Base-by-base conservation (phyloP, 345 rosid genomes). In the Fremontodendron californicum region DNA sequence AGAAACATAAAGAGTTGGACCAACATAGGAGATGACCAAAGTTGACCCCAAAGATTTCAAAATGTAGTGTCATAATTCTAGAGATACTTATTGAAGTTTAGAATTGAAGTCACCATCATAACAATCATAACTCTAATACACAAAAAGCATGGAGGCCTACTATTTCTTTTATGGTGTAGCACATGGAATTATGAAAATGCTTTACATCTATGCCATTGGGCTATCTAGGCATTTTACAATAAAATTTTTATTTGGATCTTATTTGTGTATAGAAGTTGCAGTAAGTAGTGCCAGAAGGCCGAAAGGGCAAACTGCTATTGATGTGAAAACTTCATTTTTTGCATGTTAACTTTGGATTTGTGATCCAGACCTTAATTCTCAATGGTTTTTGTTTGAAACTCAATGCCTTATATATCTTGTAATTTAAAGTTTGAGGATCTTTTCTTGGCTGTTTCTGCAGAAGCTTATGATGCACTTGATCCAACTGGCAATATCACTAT, bases 381-480 rank as follows among this genome's bases (percentile, higher is more conserved):
- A 61, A 43, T 43, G 49, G 52, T 25, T n/a, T 68, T 23, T 27
- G 33, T 68, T 45, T 15, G 21, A 64, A 71, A 27, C n/a, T 74
- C 66, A 49, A 46, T 75, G 75, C 73, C 49, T 39, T 2, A 61
- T 57, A 1, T 57, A 19, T 79, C 25, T 57, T 66, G 67, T 77
- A 71, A 71, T 51, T 71, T 77, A 31, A 54, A 62, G 77, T 55
- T 69, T 75, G 74, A 52, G 68, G 61, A 61, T 58, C 75, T 75
- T 2, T 58, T 76, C 25, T 9, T 6, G 49, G 5, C 42, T 75
- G 52, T 27, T 58, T 77, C 61, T 86, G 84, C 85, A 91, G 98
- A 92, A 83, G 96, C 98, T 39, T 95, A 90, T 78, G 99, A 95
- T 88, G 82, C 98, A 8, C 90, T 95, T 27, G 97, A 93, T 85